Evolutionary conservation across 2,329 filamentous ascomycete genomes (phyloP).

Genomic region (Dendrostoma leiphaemia): DNA sequence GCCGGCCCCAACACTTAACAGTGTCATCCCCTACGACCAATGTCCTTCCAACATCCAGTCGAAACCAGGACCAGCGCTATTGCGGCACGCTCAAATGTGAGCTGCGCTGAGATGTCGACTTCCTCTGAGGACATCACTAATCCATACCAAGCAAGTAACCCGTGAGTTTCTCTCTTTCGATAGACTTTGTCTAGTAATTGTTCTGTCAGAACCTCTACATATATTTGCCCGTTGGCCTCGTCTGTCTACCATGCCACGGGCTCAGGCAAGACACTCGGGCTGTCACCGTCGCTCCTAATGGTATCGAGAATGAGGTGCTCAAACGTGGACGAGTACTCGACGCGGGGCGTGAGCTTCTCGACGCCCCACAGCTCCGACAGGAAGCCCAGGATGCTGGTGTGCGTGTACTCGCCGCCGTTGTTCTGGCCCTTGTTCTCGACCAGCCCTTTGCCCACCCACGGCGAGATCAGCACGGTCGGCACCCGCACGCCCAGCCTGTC

Average conservation of each 20-base stretch:
- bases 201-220: neutral
- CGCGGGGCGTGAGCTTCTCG: conserved; percentile 17
- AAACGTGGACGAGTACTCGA: conserved; percentile 17
- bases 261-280: conserved; percentile 5
- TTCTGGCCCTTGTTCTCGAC: conserved; percentile 36
- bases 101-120: too few relatives aligned
- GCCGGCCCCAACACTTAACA: too few relatives aligned
- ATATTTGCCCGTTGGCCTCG: neutral
- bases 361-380: conserved; percentile 36
- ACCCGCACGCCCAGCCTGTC: conserved; percentile 40
- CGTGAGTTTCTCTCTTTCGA: too few relatives aligned
- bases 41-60: too few relatives aligned
- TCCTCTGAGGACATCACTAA: too few relatives aligned
- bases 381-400: conserved; percentile 38
- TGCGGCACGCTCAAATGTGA: too few relatives aligned
- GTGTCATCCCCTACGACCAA: too few relatives aligned
- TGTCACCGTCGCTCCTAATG: conserved; percentile 7
- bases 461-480: conserved; percentile 41
- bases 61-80: too few relatives aligned
- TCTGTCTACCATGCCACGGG: conserved; percentile 7
- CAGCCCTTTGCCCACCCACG: conserved; percentile 39
- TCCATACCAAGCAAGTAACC: too few relatives aligned
- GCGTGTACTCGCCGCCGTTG: conserved; percentile 35
- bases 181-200: too few relatives aligned
- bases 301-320: conserved; percentile 14